Base-by-base conservation (phyloP, 345 rosid genomes). In the Eucalyptus sideroxylon region DNA sequence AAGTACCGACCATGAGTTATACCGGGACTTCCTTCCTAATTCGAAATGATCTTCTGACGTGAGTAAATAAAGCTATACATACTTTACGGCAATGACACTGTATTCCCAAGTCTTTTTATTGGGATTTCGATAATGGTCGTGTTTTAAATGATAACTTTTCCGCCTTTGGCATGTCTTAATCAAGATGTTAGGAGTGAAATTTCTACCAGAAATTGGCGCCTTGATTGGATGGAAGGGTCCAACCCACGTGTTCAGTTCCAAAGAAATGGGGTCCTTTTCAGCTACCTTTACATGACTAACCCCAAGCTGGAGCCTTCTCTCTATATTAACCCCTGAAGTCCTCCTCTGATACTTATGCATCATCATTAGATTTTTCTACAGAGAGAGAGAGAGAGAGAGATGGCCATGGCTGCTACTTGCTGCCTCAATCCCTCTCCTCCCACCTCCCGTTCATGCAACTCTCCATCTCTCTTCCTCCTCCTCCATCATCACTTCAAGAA, bases 361-460 rank as follows among this genome's bases (percentile, higher is more conserved):
- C 47, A 24, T 4, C 47, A 6, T 77, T 77, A 16, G 85, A 77
- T 77, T 77, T 23, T 77, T 77, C 47, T 40, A 6, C 31, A 51
- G 11, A 88, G 47, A 44, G 47, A 45, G 47, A 45, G 49, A 45
- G 8, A 11, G 72, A 40, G 19, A 86, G 87, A 19, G 67, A 95
- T 94, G 97, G 93, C 95, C 16, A 85, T 91, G 49, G 60, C 94
- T 65, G 50, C 93, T 37, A 50, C 89, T 55, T 95, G 94, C 87
- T 94, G 93, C 91, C 91, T 95, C 89, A 95, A 93, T 87, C 93
- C 91, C 87, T 88, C 92, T 55, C 92, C 88, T 86, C 92, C 94
- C 16, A 5, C 90, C 60, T 27, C 90, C 0, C 87, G 80, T 40
- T 40, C 85, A 23, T 6, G 30, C 85, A 40, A 40, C 27, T 40